A percentile compares a stretch with the other conserved stretches of the same genome.
These are phyloP conservation scores for Mycena pura DNA, from an alignment of 768 basidiomycete genomes.

Conservation along the genomic window DNA sequence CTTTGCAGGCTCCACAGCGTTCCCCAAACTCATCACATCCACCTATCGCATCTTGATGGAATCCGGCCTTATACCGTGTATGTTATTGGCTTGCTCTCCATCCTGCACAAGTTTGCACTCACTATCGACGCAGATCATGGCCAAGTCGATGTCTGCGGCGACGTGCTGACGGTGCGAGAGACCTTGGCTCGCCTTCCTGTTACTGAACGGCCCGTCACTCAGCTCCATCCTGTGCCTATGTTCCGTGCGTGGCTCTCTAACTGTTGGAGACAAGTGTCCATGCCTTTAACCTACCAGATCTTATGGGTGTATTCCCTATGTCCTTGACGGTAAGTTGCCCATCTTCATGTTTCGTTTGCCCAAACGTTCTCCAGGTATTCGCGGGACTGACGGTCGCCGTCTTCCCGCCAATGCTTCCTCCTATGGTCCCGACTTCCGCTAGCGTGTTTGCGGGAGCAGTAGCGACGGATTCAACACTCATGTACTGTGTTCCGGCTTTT, in stretches of 20 bases:
- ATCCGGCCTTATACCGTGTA: slow-evolving; percentile 28
- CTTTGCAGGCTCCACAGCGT: slow-evolving; percentile 32
- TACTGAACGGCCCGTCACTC: neutral
- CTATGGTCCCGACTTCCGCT: slow-evolving; percentile 29
- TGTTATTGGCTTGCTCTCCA: neutral
- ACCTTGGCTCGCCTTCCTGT: neutral
- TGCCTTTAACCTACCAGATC: slow-evolving; percentile 2
- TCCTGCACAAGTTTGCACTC: neutral
- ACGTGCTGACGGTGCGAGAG: slow-evolving; percentile 4
- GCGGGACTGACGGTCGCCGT: slow-evolving; percentile 6
- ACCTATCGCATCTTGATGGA: slow-evolving; percentile 24
- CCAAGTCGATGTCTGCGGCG: slow-evolving; percentile 33
- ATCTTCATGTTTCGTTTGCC: neutral
- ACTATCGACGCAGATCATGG: slow-evolving; percentile 25
- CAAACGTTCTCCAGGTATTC: slow-evolving; percentile 1
- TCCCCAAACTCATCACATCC: slow-evolving; percentile 32
- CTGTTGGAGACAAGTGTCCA: too few relatives aligned
- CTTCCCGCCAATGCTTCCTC: slow-evolving; percentile 16
- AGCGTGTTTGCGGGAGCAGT: slow-evolving; percentile 25
- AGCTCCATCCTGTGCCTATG: slow-evolving; percentile 13
- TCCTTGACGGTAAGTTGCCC: neutral
- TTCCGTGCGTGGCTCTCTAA: slow-evolving; percentile 16
- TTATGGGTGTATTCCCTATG: slow-evolving; percentile 10
- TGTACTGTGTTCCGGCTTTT: slow-evolving; percentile 32
- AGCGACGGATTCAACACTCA: slow-evolving; percentile 23